Percentiles rank a stretch among this genome's conserved stretches.
These are phyloP conservation scores for Pseudevernia furfuracea DNA, from an alignment of 495 filamentous ascomycete genomes.

Conservation along the genomic window DNA sequence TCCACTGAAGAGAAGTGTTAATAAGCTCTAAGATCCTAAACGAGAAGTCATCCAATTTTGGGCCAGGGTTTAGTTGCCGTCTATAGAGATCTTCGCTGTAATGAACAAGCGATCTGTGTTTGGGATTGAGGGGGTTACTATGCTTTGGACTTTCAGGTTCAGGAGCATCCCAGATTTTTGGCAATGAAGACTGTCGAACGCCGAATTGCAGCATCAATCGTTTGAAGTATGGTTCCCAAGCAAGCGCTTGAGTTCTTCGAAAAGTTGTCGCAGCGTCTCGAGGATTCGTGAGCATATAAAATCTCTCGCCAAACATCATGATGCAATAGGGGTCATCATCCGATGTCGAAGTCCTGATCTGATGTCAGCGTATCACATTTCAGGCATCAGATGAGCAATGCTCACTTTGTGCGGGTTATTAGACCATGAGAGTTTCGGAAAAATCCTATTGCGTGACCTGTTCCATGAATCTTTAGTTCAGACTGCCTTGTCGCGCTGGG, in stretches of 20 bases:
- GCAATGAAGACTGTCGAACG: background rate
- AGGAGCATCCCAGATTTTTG: background rate
- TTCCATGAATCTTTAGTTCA: background rate
- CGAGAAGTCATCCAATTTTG: slow-evolving; percentile 15
- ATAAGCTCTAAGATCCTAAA: background rate
- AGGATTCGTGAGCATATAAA: slow-evolving; percentile 18
- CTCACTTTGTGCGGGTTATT: slow-evolving; percentile 11
- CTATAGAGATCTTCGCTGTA: slow-evolving; percentile 6
- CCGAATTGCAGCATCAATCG: slow-evolving; percentile 12
- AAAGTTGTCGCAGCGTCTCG: slow-evolving; percentile 16
- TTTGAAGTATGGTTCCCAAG: slow-evolving; percentile 18
- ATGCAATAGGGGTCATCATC: slow-evolving; percentile 18
- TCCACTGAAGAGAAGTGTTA: slow-evolving; percentile 8
- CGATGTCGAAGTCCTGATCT: slow-evolving; percentile 10
- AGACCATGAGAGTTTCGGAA: slow-evolving; percentile 18
- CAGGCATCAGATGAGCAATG: background rate
- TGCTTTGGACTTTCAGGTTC: background rate
- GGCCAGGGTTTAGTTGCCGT: slow-evolving; percentile 24
- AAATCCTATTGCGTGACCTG: slow-evolving; percentile 17
- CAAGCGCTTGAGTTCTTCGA: slow-evolving; percentile 1
- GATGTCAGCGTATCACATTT: background rate
- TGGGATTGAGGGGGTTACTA: background rate
- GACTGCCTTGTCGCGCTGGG: background rate
- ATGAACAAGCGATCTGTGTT: slow-evolving; percentile 6
- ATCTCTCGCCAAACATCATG: slow-evolving; percentile 8